Percentiles rank a stretch among this genome's conserved stretches.
These are phyloP conservation scores for Oryza nivara DNA, from an alignment of 176 grass and related monocot species.

Conservation along the genomic window DNA sequence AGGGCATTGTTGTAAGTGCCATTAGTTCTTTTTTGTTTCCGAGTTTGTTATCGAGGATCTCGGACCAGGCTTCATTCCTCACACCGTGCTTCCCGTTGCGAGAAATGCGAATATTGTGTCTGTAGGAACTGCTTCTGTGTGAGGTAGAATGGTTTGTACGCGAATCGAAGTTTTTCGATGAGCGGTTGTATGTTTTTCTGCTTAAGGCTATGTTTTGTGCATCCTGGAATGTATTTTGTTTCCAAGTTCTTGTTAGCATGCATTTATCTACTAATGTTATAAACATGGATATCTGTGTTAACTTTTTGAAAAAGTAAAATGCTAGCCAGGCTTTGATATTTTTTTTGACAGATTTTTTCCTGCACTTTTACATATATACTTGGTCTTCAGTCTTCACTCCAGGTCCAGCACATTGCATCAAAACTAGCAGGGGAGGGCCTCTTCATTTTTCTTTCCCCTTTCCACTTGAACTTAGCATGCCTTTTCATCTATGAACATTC, in stretches of 20 bases:
- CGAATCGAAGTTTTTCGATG: background rate
- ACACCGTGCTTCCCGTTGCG: background rate
- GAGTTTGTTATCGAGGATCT: conserved; percentile 21
- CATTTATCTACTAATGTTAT: background rate
- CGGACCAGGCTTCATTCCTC: conserved; percentile 62
- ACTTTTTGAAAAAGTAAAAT: background rate
- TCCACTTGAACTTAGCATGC: background rate
- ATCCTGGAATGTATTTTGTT: background rate
- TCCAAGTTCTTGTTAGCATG: background rate
- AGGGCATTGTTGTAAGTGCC: background rate
- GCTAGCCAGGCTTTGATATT: background rate
- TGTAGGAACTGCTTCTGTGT: too few relatives aligned
- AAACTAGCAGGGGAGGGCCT: background rate
- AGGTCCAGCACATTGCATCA: background rate
- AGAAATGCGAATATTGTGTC: background rate
- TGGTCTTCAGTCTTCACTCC: background rate
- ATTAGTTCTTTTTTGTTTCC: background rate
- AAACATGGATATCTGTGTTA: background rate
- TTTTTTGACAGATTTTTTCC: background rate
- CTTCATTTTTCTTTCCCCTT: background rate
- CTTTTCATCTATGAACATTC: background rate
- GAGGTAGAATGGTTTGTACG: background rate
- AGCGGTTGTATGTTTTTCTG: background rate
- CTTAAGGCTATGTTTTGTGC: background rate
- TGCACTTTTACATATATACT: background rate